Evolutionary conservation across 331 rosid genomes (phyloP).

Genomic region (Dryas integrifolia): DNA sequence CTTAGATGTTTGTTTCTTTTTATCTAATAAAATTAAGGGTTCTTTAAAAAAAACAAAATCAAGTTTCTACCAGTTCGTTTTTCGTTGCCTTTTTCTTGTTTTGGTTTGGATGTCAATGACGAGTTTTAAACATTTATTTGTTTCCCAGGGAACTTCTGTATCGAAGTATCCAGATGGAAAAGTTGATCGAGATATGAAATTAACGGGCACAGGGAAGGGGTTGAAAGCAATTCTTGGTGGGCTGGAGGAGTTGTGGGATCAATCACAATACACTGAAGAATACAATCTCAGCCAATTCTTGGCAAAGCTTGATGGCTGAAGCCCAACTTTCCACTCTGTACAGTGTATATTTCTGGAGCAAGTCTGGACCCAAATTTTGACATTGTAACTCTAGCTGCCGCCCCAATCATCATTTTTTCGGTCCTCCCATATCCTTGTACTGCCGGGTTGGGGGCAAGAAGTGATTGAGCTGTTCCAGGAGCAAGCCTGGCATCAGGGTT

Average conservation of each 20-base stretch:
- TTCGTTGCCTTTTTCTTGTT: too few species aligned
- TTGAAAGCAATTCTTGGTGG: conserved; percentile 91
- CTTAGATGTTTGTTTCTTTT: background rate
- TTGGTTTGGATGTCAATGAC: background rate
- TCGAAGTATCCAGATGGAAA: conserved; percentile 47
- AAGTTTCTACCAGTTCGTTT: background rate
- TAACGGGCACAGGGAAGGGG: conserved; percentile 69
- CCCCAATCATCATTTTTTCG: conserved; percentile 20
- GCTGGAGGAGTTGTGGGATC: conserved; percentile 94
- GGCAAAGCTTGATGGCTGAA: conserved; percentile 85
- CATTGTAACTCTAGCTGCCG: conserved; percentile 35
- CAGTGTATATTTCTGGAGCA: conserved; percentile 43
- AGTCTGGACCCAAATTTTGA: conserved; percentile 63
- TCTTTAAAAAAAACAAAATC: too few species aligned
- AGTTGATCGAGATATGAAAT: conserved; percentile 51
- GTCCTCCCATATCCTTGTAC: conserved; percentile 34
- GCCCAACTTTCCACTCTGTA: conserved; percentile 42
- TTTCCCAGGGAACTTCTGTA: conserved; percentile 53
- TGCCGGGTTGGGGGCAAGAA: conserved; percentile 34
- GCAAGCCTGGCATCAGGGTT: conserved; percentile 21
- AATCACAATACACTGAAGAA: conserved; percentile 90
- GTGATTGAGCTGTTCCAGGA: conserved; percentile 25
- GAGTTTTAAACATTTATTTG: background rate
- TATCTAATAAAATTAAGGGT: background rate
- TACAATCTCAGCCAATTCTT: conserved; percentile 83